Base-by-base conservation (phyloP, 1,139 yeast genomes). In the Yamadazyma jaroonii region DNA sequence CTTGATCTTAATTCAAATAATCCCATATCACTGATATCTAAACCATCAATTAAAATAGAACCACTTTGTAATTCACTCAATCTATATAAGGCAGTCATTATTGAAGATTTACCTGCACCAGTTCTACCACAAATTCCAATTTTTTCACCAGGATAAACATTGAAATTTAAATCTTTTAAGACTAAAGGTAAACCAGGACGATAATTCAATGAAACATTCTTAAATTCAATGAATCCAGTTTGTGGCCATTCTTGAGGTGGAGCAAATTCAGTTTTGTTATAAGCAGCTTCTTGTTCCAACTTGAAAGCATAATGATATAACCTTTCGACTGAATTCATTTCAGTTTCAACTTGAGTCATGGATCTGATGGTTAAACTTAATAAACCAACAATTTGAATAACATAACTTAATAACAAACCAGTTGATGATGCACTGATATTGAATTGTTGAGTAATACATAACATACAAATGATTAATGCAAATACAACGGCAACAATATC, bases 61-160 rank as follows among this genome's bases (percentile, higher is more conserved):
- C 98, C 98, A 6, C 81, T 67, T 44, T 86, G 94, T 3, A 95
- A 88, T 53, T 90, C 97, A 51, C 86, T 69, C 57, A 92, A 82
- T 54, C 98, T 76, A 68, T 90, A 90, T 50, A 92, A 75, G 3
- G 97, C 96, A 5, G 96, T 84, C 56, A 92, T 89, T 43, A 92
- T 88, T 1, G 97, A 89, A 1, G 97, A 88, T 61, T 92, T 92
- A 50, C 98, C 98, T 22, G 97, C 97, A 59, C 98, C 98, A 1
- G 98, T 92, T 61, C 97, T 83, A 34, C 97, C 98, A 49, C 92
- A 96, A 54, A 92, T 84, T 52, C 97, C 98, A 49, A 92, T 78
- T 59, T 92, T 92, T 54, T 81, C 78, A 47, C 81, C 81, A 9
- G 95, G 80, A 32, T 81, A 78, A 29, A 92, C 88, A 33, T 76